A percentile compares a stretch with the other conserved stretches of the same genome.
These are phyloP conservation scores for Globisporangium recalcitrans DNA, from an alignment of 352 stramenopile genomes.

Conservation along the genomic window DNA sequence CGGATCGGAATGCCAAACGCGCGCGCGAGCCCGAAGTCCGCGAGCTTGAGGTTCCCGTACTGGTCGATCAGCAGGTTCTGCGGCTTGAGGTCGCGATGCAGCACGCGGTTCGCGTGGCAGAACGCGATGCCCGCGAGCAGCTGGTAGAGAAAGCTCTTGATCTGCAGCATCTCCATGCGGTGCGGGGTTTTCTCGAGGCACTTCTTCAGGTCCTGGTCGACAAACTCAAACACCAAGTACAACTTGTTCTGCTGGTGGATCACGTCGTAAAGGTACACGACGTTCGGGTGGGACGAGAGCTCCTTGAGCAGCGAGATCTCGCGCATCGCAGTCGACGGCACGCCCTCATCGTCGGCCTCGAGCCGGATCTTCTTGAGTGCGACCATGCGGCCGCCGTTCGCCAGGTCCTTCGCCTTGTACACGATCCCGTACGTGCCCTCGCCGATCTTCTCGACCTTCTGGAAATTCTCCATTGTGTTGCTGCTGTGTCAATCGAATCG, in stretches of 20 bases:
- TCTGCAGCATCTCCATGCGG: slow-evolving; percentile 73
- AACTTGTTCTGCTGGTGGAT: slow-evolving; percentile 86
- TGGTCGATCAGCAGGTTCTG: slow-evolving; percentile 93
- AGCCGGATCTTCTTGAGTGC: slow-evolving; percentile 93
- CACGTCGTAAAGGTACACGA: slow-evolving; percentile 86
- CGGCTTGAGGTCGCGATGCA: slow-evolving; percentile 98
- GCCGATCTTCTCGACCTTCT: slow-evolving; percentile 85
- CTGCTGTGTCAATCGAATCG: neutral
- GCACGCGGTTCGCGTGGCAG: slow-evolving; percentile 94
- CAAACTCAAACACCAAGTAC: slow-evolving; percentile 85
- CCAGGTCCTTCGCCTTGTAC: slow-evolving; percentile 93
- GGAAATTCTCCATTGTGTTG: slow-evolving; percentile 70
- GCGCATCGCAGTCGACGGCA: slow-evolving; percentile 95
- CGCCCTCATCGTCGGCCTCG: slow-evolving; percentile 94
- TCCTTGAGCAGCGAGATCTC: slow-evolving; percentile 96
- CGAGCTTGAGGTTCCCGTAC: slow-evolving; percentile 87
- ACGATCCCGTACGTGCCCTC: slow-evolving; percentile 97
- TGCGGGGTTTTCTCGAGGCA: slow-evolving; percentile 91
- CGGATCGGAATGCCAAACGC: slow-evolving; percentile 84
- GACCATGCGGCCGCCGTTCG: slow-evolving; percentile 84
- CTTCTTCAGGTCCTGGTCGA: slow-evolving; percentile 86
- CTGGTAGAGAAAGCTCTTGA: slow-evolving; percentile 86
- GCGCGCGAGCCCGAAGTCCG: slow-evolving; percentile 90
- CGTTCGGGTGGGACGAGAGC: slow-evolving; percentile 92
- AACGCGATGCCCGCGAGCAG: slow-evolving; percentile 85